Evolutionary conservation across 2,329 filamentous ascomycete species (phyloP).

Genomic region (Pseudocercospora pini-densiflorae): DNA sequence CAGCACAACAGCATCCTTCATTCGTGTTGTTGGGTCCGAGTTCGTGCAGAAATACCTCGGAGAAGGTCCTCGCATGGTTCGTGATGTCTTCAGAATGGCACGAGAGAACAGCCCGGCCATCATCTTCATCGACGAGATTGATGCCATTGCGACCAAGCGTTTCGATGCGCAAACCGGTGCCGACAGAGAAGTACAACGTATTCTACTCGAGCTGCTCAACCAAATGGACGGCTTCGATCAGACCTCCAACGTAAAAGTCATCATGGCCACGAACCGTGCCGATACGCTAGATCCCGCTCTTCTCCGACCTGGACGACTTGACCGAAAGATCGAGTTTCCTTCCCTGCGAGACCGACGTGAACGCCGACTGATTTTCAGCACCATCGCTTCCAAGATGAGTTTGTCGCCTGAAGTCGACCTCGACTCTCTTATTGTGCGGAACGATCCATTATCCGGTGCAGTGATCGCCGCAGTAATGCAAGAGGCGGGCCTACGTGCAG

Average conservation of each 20-base stretch:
- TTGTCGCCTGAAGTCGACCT: conserved; percentile 95
- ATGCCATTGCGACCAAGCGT: conserved; percentile 98
- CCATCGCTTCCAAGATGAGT: conserved; percentile 98
- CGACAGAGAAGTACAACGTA: conserved; percentile 97
- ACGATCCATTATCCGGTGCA: conserved; percentile 92
- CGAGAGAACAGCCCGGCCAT: conserved; percentile 97
- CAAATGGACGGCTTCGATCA: conserved; percentile 99
- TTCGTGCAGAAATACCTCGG: conserved; percentile 99
- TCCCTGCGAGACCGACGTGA: conserved; percentile 90
- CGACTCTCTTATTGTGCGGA: conserved; percentile 93
- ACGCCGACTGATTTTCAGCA: conserved; percentile 93
- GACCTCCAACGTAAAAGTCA: conserved; percentile 98
- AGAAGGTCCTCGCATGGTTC: conserved; percentile 97
- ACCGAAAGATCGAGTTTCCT: conserved; percentile 99
- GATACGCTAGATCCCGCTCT: conserved; percentile 96
- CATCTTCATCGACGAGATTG: conserved; percentile 99
- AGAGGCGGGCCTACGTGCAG: conserved; percentile 90
- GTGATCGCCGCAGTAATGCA: conserved; percentile 99
- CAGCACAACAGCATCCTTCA: conserved; percentile 97
- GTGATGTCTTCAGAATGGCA: conserved; percentile 98
- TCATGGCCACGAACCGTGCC: conserved; percentile 99
- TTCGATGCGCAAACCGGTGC: conserved; percentile 99
- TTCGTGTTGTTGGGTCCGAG: conserved; percentile 96
- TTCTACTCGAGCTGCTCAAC: conserved; percentile 94
- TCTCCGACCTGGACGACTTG: conserved; percentile 89